phyloP scores from a whole-genome alignment of 148 eudicot species.

The Rhododendron williamsianum region DNA sequence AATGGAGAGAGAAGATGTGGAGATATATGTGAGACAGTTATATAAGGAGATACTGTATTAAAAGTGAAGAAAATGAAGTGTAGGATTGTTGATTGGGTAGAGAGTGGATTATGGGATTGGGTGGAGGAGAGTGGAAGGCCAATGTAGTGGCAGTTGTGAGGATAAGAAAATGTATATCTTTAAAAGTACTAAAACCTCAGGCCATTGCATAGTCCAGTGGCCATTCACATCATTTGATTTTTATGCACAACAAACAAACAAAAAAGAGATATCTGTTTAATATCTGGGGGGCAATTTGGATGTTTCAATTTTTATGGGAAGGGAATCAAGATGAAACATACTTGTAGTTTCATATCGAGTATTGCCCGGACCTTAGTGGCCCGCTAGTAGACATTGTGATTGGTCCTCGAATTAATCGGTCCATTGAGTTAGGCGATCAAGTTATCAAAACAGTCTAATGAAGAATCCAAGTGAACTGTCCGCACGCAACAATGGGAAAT shows the following conservation, averaged over 20 bases:
- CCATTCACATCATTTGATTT: background rate
- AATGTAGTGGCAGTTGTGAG: slow-evolving; percentile 49
- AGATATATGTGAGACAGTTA: background rate
- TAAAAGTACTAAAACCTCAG: background rate
- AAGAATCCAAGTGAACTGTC: background rate
- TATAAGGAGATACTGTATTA: background rate
- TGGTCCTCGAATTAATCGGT: background rate
- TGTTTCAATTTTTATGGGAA: too few species aligned
- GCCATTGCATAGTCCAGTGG: background rate
- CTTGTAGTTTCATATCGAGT: background rate
- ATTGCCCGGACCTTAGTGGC: background rate
- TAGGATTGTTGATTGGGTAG: background rate
- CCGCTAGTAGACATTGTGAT: background rate
- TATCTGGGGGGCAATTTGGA: background rate
- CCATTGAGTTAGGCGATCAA: background rate
- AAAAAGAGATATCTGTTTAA: background rate
- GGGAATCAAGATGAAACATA: too few species aligned
- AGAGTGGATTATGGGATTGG: slow-evolving; percentile 47
- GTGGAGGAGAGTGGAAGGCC: slow-evolving; percentile 60
- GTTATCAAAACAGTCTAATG: background rate
- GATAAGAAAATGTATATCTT: slow-evolving; percentile 47
- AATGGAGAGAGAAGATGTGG: background rate
- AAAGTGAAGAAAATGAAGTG: background rate
- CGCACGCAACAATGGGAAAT: background rate
- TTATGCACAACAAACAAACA: background rate